Conservation (phyloP, 306 rosid species). For the Hippophae tibetana region DNA sequence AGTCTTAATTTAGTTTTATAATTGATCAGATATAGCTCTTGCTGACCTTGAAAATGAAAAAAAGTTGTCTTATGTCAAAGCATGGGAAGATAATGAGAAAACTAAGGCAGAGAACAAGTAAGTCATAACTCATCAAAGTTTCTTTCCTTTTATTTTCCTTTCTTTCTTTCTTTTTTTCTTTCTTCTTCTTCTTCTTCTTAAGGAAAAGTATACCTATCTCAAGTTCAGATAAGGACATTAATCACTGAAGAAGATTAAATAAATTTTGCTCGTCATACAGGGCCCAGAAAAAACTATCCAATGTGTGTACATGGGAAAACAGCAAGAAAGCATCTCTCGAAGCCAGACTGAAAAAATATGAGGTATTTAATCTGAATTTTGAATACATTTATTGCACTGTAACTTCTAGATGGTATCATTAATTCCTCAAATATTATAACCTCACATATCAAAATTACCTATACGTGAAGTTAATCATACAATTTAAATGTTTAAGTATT, state of each 20-base stretch:
- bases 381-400: not conserved
- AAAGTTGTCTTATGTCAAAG: constrained; percentile 58
- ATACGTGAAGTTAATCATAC: no score
- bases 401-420: no score
- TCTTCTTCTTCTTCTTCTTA: no score
- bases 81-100: constrained; percentile 98
- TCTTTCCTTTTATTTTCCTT: no score
- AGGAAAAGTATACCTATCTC: no score
- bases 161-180: no score
- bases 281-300: constrained; percentile 64
- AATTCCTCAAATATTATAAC: no score
- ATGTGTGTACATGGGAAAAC: constrained; percentile 86
- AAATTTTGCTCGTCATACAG: constrained; percentile 26
- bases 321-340: constrained; percentile 77
- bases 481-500: no score
- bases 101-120: constrained; percentile 80
- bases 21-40: constrained; percentile 68
- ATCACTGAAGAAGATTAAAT: no score
- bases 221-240: no score
- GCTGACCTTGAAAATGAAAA: constrained; percentile 72
- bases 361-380: constrained; percentile 34
- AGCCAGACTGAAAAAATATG: constrained; percentile 63
- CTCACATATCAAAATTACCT: no score
- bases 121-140: constrained; percentile 4
- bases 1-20: not conserved